These are phyloP conservation scores for Lagenidium sp. DNA, from an alignment of 352 stramenopile species.

Conservation along the genomic window DNA sequence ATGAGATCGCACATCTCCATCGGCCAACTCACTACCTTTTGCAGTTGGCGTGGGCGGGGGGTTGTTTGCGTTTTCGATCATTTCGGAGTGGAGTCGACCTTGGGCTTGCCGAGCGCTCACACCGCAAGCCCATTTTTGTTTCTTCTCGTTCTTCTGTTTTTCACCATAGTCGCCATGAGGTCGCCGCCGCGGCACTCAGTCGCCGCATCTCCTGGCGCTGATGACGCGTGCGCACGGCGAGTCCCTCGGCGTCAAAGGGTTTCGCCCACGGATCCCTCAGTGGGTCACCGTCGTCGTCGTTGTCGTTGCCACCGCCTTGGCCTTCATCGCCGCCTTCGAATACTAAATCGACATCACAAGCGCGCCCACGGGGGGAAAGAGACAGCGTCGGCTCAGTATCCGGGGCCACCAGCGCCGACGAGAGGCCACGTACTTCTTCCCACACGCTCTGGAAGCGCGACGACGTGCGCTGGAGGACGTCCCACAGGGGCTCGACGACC, in stretches of 20 bases:
- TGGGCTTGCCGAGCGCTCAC: too few relatives aligned
- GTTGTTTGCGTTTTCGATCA: too few relatives aligned
- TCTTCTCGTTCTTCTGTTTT: not conserved
- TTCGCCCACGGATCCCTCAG: constrained; percentile 4
- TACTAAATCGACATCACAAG: constrained; percentile 17
- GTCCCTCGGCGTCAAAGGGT: not conserved
- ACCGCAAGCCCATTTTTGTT: not conserved
- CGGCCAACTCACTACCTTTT: too few relatives aligned
- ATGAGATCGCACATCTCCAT: too few relatives aligned
- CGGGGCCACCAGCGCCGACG: constrained; percentile 11
- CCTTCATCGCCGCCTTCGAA: constrained; percentile 10
- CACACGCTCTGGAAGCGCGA: constrained; percentile 13
- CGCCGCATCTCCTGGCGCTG: constrained; percentile 5
- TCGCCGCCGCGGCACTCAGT: constrained; percentile 1
- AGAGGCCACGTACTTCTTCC: constrained; percentile 21
- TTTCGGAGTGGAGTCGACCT: too few relatives aligned
- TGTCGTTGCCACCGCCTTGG: not conserved
- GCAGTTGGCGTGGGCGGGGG: too few relatives aligned
- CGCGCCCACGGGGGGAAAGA: constrained; percentile 11
- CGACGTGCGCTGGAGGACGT: constrained; percentile 13
- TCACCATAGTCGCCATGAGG: constrained; percentile 16
- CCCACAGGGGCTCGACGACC: constrained; percentile 12
- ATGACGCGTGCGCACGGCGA: not conserved
- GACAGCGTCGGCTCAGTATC: constrained; percentile 3
- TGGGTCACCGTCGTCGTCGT: not conserved